Percentiles rank a stretch among this genome's conserved stretches.
Evolutionary conservation across 352 stramenopile species (phyloP).

Genomic region (Phytophthora sp.): DNA sequence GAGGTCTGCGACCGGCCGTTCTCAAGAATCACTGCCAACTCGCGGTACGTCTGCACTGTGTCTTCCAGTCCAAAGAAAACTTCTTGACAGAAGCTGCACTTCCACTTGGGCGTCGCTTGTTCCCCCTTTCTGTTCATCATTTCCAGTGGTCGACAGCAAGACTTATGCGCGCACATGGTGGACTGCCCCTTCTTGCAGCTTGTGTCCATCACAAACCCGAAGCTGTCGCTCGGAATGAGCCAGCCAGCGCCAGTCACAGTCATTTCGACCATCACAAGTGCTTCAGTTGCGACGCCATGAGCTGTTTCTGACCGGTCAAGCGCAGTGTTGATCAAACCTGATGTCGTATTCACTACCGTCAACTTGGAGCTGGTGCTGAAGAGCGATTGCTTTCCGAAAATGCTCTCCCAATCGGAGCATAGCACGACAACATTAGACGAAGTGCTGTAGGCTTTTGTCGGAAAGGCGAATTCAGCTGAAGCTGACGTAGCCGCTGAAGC

Average conservation of each 20-base stretch:
- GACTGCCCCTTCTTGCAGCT: slow-evolving; percentile 54
- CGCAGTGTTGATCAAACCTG: slow-evolving; percentile 46
- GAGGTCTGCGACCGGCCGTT: slow-evolving; percentile 32
- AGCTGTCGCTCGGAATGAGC: slow-evolving; percentile 45
- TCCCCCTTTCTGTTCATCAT: slow-evolving; percentile 18
- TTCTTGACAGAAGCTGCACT: slow-evolving; percentile 60
- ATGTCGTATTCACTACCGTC: slow-evolving; percentile 52
- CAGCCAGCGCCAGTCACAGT: slow-evolving; percentile 49
- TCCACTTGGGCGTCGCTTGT: slow-evolving; percentile 41
- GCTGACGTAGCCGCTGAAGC: slow-evolving; percentile 4
- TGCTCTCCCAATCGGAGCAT: slow-evolving; percentile 68
- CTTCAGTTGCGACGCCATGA: slow-evolving; percentile 7
- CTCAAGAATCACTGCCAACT: slow-evolving; percentile 51
- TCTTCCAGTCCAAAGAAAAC: slow-evolving; percentile 58
- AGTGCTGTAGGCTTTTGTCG: slow-evolving; percentile 18
- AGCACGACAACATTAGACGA: slow-evolving; percentile 45
- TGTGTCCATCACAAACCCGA: slow-evolving; percentile 40
- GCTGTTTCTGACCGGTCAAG: slow-evolving; percentile 16
- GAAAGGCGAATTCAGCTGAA: slow-evolving; percentile 48
- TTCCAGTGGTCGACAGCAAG: slow-evolving; percentile 33
- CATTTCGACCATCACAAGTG: slow-evolving; percentile 35
- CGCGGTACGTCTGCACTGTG: slow-evolving; percentile 52
- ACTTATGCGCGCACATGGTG: slow-evolving; percentile 52
- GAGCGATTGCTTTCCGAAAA: slow-evolving; percentile 69
- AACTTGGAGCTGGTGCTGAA: slow-evolving; percentile 51